Base-by-base conservation (phyloP, 371 early-diverging fungal genomes). In the Mucor racemosus region DNA sequence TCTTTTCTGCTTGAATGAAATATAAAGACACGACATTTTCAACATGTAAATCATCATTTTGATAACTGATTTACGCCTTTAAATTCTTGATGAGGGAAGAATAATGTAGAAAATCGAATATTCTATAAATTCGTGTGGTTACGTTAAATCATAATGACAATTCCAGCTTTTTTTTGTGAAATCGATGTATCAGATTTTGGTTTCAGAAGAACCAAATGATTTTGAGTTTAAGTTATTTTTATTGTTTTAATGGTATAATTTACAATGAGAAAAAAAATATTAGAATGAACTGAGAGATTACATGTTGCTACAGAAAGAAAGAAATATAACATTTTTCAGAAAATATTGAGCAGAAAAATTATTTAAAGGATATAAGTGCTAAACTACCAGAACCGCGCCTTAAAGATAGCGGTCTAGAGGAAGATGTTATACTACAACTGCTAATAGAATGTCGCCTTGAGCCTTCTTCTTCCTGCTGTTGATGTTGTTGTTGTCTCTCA, bases 381-480 rank as follows among this genome's bases (percentile, higher is more conserved):
- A 60, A 8, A 21, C 61, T 69, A 19, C 69, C 69, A 38, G 69
- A 69, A 7, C 65, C 69, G 26, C 69, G 65, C 48, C 69, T 19
- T 31, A 69, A 50, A 15, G 61, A 65, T 19, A 69, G 33, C 3
- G 69, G 57, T n/a, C 65, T 41, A 17, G 26, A 64, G 3, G 56
- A 38, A 10, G 61, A 66, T 55, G 19, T 33, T 5, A 61, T 46
- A 38, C 60, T 65, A n/a, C 60, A 60, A 21, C 46, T 60, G 38
- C 61, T 69, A 9, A 69, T 60, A 5, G 69, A 69, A 50, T 69
- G 69, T 39, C 69, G 61, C 50, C 69, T 65, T 17, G 42, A 54
- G 10, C 34, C 36, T 44, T 26, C 39, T 17, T 65, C 53, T 35
- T 65, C 58, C 1, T 40, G 31, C 5, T 38, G 36, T 9, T 38